Base-by-base conservation (phyloP, 2,329 filamentous ascomycete genomes). In the Celoporthe dispersa region DNA sequence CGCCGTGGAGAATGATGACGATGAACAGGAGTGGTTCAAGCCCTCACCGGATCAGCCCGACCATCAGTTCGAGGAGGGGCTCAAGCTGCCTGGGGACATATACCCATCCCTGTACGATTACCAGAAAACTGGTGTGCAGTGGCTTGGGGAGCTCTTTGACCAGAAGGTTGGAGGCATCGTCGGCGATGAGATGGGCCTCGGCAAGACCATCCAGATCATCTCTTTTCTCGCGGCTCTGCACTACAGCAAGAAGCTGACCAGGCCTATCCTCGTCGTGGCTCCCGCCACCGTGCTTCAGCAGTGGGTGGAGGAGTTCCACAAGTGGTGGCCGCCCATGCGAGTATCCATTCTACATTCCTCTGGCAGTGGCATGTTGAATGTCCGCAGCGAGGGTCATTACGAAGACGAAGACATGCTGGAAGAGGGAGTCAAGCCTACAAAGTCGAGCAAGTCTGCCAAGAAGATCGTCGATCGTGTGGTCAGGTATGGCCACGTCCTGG, bases 301-400 rank as follows among this genome's bases (percentile, higher is more conserved):
- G 79, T 99, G 96, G 96, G 96, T 98, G 16, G 97, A 97, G 73
- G 96, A 99, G 77, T 98, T 99, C 75, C 97, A 99, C 80, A 90
- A 91, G 16, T 99, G 97, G 97, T 99, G 97, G 97, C 96, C 96
- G n/a, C 91, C 96, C n/a, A 84, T 99, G 41, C 89, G 97, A 57
- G 96, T 99, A 6, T 97, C 94, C 0, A 98, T 99, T 72, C 80
- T 99, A 64, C 96, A 99, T 78, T 94, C 94, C 0, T 98, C 96
- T 5, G 96, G 96, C 2, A 98, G 94, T 78, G 97, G 96, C 25
- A 98, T 99, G 95, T 83, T 98, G 67, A 94, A 97, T 73, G 84
- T 97, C 33, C 85, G 84, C 44, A 85, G 86, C 64, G 92, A 95
- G 79, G 88, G 88, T 39, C 79, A 77, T 31, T 78, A 84, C 2